phyloP scores from a whole-genome alignment of 257 asterid genomes.

The Capsicum pubescens region DNA sequence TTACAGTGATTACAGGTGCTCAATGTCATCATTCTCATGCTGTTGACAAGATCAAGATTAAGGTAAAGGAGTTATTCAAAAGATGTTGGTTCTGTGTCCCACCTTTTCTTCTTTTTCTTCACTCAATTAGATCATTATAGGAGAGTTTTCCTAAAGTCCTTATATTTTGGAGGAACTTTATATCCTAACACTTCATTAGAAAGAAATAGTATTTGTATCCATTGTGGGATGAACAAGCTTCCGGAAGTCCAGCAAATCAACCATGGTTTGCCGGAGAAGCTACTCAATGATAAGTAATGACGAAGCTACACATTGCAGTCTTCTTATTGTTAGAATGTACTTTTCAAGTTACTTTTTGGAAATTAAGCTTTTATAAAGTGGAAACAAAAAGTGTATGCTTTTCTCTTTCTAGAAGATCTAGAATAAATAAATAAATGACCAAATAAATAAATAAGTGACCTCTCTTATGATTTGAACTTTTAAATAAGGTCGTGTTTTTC shows the following conservation, averaged over 20 bases:
- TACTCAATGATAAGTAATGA: background rate
- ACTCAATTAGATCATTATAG: background rate
- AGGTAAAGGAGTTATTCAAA: constrained; percentile 56
- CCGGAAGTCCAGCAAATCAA: background rate
- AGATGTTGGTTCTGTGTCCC: constrained; percentile 20
- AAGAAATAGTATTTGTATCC: background rate
- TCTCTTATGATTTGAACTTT: background rate
- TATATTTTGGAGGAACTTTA: background rate
- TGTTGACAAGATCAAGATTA: constrained; percentile 52
- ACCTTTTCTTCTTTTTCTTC: constrained; percentile 19
- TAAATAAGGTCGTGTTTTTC: background rate
- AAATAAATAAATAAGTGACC: background rate
- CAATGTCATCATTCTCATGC: constrained; percentile 47
- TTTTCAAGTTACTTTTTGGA: constrained; percentile 10
- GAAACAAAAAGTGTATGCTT: background rate
- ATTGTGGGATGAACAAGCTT: background rate
- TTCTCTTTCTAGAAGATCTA: constrained; percentile 11
- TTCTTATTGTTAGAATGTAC: constrained; percentile 6
- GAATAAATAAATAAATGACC: background rate
- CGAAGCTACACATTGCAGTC: background rate
- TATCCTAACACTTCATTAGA: background rate
- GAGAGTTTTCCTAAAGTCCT: background rate
- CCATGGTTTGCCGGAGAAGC: background rate
- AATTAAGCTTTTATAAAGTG: background rate
- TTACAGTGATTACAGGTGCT: constrained; percentile 60